Conservation (phyloP, 768 basidiomycete species). For the Crucibulum laeve region DNA sequence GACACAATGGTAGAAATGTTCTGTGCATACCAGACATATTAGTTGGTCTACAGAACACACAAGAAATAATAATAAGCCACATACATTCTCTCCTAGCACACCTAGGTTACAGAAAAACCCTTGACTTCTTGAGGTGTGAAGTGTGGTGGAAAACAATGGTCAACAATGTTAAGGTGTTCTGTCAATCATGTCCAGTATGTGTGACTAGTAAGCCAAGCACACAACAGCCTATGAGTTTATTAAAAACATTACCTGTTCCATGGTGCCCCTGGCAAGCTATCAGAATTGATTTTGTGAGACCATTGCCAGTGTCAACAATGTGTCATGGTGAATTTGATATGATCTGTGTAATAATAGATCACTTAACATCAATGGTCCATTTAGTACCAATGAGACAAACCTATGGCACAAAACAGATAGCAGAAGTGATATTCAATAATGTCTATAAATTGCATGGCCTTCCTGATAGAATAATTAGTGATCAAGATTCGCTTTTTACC, state of each 20-base stretch:
- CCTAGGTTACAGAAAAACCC: background rate
- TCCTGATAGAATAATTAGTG: slow-evolving; percentile 8
- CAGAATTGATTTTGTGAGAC: slow-evolving; percentile 2
- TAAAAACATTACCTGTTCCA: slow-evolving; percentile 1
- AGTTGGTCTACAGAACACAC: background rate
- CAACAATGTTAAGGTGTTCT: background rate
- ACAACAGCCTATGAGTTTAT: background rate
- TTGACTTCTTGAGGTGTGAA: background rate
- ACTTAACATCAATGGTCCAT: background rate
- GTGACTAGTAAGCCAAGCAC: background rate
- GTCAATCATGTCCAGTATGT: background rate
- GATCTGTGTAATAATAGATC: background rate
- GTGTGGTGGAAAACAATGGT: slow-evolving; percentile 2
- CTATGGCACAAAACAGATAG: background rate
- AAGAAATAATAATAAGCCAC: background rate
- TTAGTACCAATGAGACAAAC: background rate
- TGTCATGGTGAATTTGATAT: background rate
- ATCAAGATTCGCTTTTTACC: slow-evolving; percentile 24
- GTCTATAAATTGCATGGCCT: slow-evolving; percentile 1
- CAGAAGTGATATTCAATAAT: background rate
- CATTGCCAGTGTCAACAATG: background rate
- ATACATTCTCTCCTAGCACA: background rate
- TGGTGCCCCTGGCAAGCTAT: background rate
- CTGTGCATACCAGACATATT: background rate
- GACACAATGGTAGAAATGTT: background rate